These are phyloP conservation scores for Wickerhamiella azymoides DNA, from an alignment of 805 yeast species.

Conservation along the genomic window DNA sequence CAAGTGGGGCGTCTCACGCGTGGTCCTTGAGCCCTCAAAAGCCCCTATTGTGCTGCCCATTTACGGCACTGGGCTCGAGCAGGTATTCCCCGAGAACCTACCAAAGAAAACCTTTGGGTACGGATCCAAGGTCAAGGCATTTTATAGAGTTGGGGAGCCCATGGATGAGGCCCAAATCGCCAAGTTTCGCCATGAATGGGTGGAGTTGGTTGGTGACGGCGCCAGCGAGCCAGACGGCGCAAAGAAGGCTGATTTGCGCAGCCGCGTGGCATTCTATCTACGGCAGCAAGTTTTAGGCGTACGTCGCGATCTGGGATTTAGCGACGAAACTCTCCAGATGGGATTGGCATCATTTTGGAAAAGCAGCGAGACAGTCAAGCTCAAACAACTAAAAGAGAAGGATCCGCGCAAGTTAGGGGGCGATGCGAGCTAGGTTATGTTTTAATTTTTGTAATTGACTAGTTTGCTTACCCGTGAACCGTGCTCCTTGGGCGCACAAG, in stretches of 20 bases:
- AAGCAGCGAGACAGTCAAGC: conserved; percentile 5
- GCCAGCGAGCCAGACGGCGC: conserved; percentile 41
- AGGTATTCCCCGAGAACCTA: conserved; percentile 64
- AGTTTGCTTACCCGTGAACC: too few species aligned
- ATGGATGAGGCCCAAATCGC: conserved; percentile 47
- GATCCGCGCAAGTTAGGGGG: neutral
- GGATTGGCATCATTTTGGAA: conserved; percentile 61
- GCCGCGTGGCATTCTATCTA: conserved; percentile 52
- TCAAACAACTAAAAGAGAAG: conserved; percentile 9
- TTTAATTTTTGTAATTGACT: too few species aligned
- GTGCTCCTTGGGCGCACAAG: too few species aligned
- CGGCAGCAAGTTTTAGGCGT: conserved; percentile 39
- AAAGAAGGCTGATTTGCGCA: conserved; percentile 53
- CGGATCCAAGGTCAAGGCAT: conserved; percentile 52
- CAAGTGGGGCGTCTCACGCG: conserved; percentile 86
- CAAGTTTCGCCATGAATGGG: conserved; percentile 58
- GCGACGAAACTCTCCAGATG: conserved; percentile 56
- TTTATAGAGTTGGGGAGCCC: conserved; percentile 58
- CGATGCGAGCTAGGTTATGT: neutral
- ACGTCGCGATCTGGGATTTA: conserved; percentile 7
- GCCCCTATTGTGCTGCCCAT: conserved; percentile 84
- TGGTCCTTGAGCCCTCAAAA: conserved; percentile 66
- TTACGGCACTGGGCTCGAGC: conserved; percentile 73
- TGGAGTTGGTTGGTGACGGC: conserved; percentile 33
- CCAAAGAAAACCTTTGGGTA: conserved; percentile 42